Base-by-base conservation (phyloP, 768 basidiomycete genomes). In the Mycena rosella region DNA sequence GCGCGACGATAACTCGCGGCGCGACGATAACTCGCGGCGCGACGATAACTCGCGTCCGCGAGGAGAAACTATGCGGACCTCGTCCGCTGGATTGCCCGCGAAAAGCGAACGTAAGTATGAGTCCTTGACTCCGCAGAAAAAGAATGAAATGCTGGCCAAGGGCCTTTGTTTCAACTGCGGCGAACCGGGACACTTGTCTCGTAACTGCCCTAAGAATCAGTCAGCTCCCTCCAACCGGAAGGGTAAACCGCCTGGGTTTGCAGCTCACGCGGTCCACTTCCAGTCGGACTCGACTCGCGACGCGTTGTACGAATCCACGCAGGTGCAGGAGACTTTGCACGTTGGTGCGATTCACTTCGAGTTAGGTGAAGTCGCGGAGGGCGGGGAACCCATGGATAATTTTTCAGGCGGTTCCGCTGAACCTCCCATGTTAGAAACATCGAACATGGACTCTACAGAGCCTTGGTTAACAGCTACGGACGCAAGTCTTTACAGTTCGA, bases 161-260 rank as follows among this genome's bases (percentile, higher is more conserved):
- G 75, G 75, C 0, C 58, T 69, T 5, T 80, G 79, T 63, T 79
- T 76, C 42, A 59, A 53, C 10, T 80, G 79, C 65, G 53, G 71
- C 6, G 72, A 76, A 40, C 9, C 64, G 0, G 76, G 77, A 0
- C 78, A 80, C 57, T 63, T 76, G 15, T 64, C 74, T 7, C 20
- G 76, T 1, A 73, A 80, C 30, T 81, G 79, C 42, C 78, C 77
- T 6, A 57, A 72, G 32, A 40, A 40, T 60, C 65, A 4, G 74
- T 70, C 24, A 60, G 54, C 42, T 7, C 22, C n/a, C 4, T 56
- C 54, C 3, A 42, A 42, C 0, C 44, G 27, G 29, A 52, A 42
- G n/a, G 65, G 48, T 3, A 66, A 55, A 27, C 57, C 59, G n/a
- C 47, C 59, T 2, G 59, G 59, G 15, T 18, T 60, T 26, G 22